Conservation (phyloP, 371 early-diverging fungal species). For the Mortierella sp. region DNA sequence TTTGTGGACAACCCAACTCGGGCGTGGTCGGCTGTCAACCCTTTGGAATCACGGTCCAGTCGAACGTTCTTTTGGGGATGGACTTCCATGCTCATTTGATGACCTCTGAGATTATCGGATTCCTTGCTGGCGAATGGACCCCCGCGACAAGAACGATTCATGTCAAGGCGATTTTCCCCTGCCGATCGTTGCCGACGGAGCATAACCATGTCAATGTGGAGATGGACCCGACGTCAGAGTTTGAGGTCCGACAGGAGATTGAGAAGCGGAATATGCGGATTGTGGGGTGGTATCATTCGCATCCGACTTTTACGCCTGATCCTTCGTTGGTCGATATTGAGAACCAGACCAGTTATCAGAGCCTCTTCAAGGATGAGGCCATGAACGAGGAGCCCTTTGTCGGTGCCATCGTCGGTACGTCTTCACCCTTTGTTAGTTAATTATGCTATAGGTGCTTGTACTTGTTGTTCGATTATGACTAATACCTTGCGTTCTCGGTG, state of each 20-base stretch:
- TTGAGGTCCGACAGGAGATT: constrained; percentile 82
- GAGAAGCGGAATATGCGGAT: constrained; percentile 78
- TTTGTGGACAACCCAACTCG: constrained; percentile 78
- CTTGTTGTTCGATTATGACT: background rate
- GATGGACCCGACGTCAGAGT: constrained; percentile 88
- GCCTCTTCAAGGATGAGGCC: constrained; percentile 69
- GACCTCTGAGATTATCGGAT: constrained; percentile 89
- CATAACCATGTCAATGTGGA: constrained; percentile 89
- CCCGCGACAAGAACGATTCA: constrained; percentile 61
- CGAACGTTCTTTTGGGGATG: constrained; percentile 85
- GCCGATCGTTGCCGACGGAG: constrained; percentile 77
- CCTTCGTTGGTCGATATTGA: constrained; percentile 85
- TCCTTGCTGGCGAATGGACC: constrained; percentile 86
- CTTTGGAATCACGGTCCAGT: constrained; percentile 78
- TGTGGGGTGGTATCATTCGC: constrained; percentile 94
- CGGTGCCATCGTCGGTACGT: constrained; percentile 88
- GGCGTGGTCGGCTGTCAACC: constrained; percentile 81
- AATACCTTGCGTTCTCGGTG: background rate
- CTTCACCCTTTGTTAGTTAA: background rate
- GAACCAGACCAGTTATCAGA: constrained; percentile 88
- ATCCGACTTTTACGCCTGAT: constrained; percentile 83
- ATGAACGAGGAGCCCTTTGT: constrained; percentile 82
- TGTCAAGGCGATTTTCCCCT: constrained; percentile 79
- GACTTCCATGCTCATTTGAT: constrained; percentile 92
- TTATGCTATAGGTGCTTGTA: background rate